Percentiles rank a stretch among this genome's conserved stretches.
phyloP scores from a whole-genome alignment of 2,329 filamentous ascomycete species.

The Penicillium sp. region DNA sequence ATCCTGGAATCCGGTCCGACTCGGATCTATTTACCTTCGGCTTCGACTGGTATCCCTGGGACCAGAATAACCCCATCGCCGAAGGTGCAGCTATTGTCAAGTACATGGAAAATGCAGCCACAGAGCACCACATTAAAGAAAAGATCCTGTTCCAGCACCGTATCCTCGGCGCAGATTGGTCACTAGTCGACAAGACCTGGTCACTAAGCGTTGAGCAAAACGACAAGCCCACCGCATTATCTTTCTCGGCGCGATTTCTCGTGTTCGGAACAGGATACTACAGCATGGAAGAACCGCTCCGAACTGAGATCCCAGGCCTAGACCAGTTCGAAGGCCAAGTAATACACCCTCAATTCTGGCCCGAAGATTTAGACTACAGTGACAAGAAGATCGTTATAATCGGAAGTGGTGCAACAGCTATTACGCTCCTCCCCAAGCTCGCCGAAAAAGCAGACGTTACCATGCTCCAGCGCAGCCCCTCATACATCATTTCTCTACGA shows the following conservation, averaged over 20 bases:
- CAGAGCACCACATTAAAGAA: slow-evolving; percentile 9
- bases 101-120: slow-evolving; percentile 3
- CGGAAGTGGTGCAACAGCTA: slow-evolving; percentile 73
- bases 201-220: slow-evolving; percentile 41
- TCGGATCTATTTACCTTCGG: slow-evolving; percentile 58
- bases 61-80: slow-evolving; percentile 47
- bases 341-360: slow-evolving; percentile 74
- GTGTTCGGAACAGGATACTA: slow-evolving; percentile 68
- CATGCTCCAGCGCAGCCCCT: slow-evolving; percentile 75
- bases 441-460: slow-evolving; percentile 65
- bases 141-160: slow-evolving; percentile 45
- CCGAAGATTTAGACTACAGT: slow-evolving; percentile 61
- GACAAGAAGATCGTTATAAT: slow-evolving; percentile 68
- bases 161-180: slow-evolving; percentile 53
- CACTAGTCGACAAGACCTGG: slow-evolving; percentile 53
- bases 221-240: slow-evolving; percentile 17
- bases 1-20: slow-evolving; percentile 52
- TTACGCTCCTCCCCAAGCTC: slow-evolving; percentile 70
- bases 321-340: slow-evolving; percentile 61
- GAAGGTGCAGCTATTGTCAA: slow-evolving; percentile 31
- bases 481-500: slow-evolving; percentile 59
- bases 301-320: slow-evolving; percentile 62
- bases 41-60: slow-evolving; percentile 68
- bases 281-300: slow-evolving; percentile 63
- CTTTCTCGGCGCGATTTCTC: slow-evolving; percentile 43